Base-by-base conservation (phyloP, 2,329 filamentous ascomycete species). In the Aspergillus flavus region DNA sequence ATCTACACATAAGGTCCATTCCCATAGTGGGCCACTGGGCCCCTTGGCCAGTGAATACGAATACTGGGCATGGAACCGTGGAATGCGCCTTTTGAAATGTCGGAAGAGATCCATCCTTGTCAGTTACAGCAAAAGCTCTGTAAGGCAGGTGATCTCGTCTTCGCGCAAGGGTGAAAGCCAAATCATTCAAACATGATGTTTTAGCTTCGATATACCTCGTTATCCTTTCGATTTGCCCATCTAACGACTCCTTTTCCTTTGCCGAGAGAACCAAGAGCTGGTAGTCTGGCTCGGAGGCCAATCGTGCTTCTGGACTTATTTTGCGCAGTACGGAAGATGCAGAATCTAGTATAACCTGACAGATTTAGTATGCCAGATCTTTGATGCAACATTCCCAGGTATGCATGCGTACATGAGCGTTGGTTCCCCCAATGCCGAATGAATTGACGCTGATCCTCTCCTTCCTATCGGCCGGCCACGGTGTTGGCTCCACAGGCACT, bases 41-140 rank as follows among this genome's bases (percentile, higher is more conserved):
- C 1, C 77, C 77, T 57, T 79, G 77, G 4, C 77, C 77, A 16
- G 72, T 79, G 59, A 78, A 79, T 3, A 75, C 66, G 39, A 76
- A 74, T 2, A 57, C 61, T 14, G 68, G 30, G 10, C 53, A 23
- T 26, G 67, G 55, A 7, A 39, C n/a, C 6, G 43, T 56, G 19
- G 58, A 30, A 45, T 23, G 16, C 9, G 48, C 41, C 19, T 61
- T 63, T 23, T 60, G 46, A 16, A 64, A 62, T 23, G 57, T 48
- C 6, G 59, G n/a, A 4, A 61, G n/a, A n/a, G 32, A 46, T 6
- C 54, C 43, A 32, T 58, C 57, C 7, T 53, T 14, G 23, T 26
- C 39, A 23, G 43, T 11, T 52, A 68, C 58, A 6, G 62, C 60
- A 41, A 66, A 72, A 1, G 58, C 62, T 21, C 68, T 57, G 16